Base-by-base conservation (phyloP, 106 monocot genomes). In the Alisma plantagoaquatica region DNA sequence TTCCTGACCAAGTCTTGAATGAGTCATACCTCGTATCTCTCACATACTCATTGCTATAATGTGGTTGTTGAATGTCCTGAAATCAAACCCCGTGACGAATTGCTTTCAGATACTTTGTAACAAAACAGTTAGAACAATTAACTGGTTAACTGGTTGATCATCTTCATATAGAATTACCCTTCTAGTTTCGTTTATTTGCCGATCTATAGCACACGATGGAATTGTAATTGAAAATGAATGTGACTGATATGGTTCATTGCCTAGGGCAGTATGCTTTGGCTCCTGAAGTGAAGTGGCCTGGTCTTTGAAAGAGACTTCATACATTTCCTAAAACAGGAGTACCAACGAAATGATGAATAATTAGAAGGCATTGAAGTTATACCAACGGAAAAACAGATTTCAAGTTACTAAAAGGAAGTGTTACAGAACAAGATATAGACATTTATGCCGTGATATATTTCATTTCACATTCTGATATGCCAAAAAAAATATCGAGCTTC, bases 1-100 rank as follows among this genome's bases (percentile, higher is more conserved):
- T 60, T 2, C 74, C 66, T 4, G 80, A 74, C 65, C 55, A 72
- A 23, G 80, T 80, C 54, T 69, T 77, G 59, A 78, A 72, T 28
- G 65, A 65, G 54, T 77, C 60, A 29, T 60, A 85, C 2, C 59
- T 50, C 31, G 51, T 66, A 26, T 84, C 68, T 65, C 51, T 78
- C 2, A 51, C 15, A 7, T 19, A 28, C 16, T 66, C 46, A 18
- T 15, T 38, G 43, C 49, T 63, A n/a, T 23, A 28, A 25, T 30
- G 17, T 12, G 5, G 32, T 14, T 11, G 61, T 16, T 26, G 48
- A 23, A 31, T 16, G 17, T 27, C 4, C 32, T 32, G n/a, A n/a
- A n/a, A n/a, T n/a, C n/a, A n/a, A n/a, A 46, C 31, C 12, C 0
- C 59, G 10, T 52, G 29, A 0, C 27, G 17, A 23, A 26, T 17